A percentile compares a stretch with the other conserved stretches of the same genome.
phyloP scores from a whole-genome alignment of 2,329 filamentous ascomycete genomes.

The Ophiostoma montium region DNA sequence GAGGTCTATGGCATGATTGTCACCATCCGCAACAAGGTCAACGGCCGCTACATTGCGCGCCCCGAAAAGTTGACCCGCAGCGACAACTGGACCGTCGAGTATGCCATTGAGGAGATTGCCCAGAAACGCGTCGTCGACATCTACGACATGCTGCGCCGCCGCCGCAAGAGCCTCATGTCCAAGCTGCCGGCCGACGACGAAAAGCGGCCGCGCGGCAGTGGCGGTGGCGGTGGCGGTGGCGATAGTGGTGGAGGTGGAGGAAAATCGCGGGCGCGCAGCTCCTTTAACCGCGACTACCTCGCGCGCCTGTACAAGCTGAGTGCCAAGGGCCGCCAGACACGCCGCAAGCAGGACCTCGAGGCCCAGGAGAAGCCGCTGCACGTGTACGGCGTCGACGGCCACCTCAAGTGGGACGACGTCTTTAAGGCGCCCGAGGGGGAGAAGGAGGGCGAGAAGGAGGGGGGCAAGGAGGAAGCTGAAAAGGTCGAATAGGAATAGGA shows the following conservation, averaged over 20 bases:
- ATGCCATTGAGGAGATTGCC: slow-evolving; percentile 43
- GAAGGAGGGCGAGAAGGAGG: not conserved
- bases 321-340: slow-evolving; percentile 10
- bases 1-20: slow-evolving; percentile 56
- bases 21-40: slow-evolving; percentile 53
- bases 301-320: slow-evolving; percentile 10
- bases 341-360: slow-evolving; percentile 25
- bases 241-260: not conserved
- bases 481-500: not conserved
- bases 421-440: slow-evolving; percentile 15
- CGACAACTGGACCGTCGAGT: slow-evolving; percentile 61
- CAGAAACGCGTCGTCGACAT: slow-evolving; percentile 4
- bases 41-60: slow-evolving; percentile 47
- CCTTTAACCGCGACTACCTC: slow-evolving; percentile 12
- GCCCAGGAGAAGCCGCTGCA: slow-evolving; percentile 33
- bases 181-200: not conserved
- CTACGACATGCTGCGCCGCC: slow-evolving; percentile 10
- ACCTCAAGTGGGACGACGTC: slow-evolving; percentile 21
- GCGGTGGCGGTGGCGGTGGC: no score
- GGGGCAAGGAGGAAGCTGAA: not conserved
- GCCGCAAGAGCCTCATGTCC: slow-evolving; percentile 8
- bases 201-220: no score
- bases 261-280: not conserved
- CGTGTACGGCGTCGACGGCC: slow-evolving; percentile 29
- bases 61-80: slow-evolving; percentile 32